Percentiles rank a stretch among this genome's conserved stretches.
Conservation (phyloP, 2,329 filamentous ascomycete genomes). For the Calonectria leucothoes region DNA sequence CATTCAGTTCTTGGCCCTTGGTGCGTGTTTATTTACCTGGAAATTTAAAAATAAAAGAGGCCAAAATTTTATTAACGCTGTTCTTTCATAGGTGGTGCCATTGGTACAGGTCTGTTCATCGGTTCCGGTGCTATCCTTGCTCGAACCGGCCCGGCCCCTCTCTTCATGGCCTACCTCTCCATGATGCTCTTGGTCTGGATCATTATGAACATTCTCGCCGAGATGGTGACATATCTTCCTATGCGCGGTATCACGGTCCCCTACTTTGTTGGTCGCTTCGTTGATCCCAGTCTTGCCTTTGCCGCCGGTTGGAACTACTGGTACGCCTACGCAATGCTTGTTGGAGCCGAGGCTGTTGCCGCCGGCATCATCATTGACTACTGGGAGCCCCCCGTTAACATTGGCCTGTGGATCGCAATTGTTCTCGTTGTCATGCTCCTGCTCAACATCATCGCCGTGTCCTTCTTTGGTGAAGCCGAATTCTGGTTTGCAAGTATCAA, state of each 20-base stretch:
- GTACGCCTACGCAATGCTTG: slow-evolving; percentile 69
- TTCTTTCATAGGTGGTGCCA: slow-evolving; percentile 56
- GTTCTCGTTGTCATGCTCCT: slow-evolving; percentile 65
- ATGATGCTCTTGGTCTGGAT: slow-evolving; percentile 66
- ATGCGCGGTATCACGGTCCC: slow-evolving; percentile 68
- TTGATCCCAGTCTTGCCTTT: slow-evolving; percentile 67
- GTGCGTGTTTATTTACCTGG: slow-evolving; percentile 38
- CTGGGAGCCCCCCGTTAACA: slow-evolving; percentile 64
- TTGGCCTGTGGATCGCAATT: slow-evolving; percentile 70
- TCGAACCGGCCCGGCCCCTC: slow-evolving; percentile 70
- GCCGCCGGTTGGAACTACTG: slow-evolving; percentile 72
- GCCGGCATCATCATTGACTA: slow-evolving; percentile 70
- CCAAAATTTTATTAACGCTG: background rate
- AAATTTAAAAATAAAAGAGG: background rate
- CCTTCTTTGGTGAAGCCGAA: slow-evolving; percentile 70
- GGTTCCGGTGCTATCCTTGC: slow-evolving; percentile 69
- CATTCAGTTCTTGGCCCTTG: slow-evolving; percentile 70
- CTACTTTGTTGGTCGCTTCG: slow-evolving; percentile 66
- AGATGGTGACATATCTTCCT: slow-evolving; percentile 67
- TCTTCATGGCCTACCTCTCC: slow-evolving; percentile 75
- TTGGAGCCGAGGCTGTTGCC: slow-evolving; percentile 69
- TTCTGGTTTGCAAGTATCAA: slow-evolving; percentile 72
- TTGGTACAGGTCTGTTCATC: slow-evolving; percentile 73
- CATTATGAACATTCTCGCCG: slow-evolving; percentile 66
- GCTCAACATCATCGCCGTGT: slow-evolving; percentile 68